Evolutionary conservation across 257 asterid genomes (phyloP), one percentile per base, ranked within the genome.

Genomic region (Datura wrightii): DNA sequence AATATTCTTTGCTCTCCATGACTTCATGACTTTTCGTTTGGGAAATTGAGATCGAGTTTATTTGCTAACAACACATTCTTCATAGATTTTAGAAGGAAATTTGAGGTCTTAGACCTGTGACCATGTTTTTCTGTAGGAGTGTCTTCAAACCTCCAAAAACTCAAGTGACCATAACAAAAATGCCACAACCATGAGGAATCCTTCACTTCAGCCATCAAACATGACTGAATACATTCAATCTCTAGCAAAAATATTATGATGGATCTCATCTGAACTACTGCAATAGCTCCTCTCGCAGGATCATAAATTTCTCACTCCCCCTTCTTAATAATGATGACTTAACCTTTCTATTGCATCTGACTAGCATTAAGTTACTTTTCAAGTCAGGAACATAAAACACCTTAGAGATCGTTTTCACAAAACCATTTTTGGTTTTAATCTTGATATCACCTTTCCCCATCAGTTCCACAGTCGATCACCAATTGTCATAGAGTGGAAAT

Each of bases 111-210:
- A 59, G 34, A 1, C 59, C 76, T 0, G 4, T 50, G 9, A 50
- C 44, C 42, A 78, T 78, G 11, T 42, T 81, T 18, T 82, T 82
- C 50, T 62, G 8, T 15, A 59, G 39, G 6, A 76, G 8, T 5
- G 2, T 46, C 52, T 16, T 24, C 65, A 84, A 59, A 10, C 83
- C 18, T 4, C 69, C 31, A 24, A n/a, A 59, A 60, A 15, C 16
- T 59, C 18, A 74, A n/a, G 14, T 82, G 84, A 24, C 80, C 54
- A 16, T 82, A 63, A 3, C 5, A 39, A 31, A 46, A 82, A 4
- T 50, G 67, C 66, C 80, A 82, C 8, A 82, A 3, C 85, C 79
- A 82, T 48, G 80, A n/a, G 10, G 44, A 3, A 42, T 82, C 48
- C 2, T 66, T 65, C 1, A 46, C 50, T 63, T 15, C 50, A 5